These are phyloP conservation scores for Monilinia aucupariae DNA, from an alignment of 2,329 filamentous ascomycete species.

Conservation along the genomic window DNA sequence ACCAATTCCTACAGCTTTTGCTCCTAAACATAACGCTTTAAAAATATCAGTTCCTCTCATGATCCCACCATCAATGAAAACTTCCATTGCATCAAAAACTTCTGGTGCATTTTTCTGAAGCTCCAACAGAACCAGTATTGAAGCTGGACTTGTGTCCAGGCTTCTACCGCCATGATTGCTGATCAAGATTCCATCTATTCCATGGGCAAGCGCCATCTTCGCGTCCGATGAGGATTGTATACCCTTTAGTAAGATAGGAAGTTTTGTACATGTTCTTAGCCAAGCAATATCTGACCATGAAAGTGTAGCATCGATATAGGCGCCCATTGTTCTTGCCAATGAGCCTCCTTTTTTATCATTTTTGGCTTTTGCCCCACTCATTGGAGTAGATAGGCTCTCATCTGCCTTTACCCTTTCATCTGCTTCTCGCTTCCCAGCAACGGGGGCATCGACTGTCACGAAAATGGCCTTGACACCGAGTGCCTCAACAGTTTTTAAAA, in stretches of 20 bases:
- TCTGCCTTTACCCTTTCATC: slow-evolving; percentile 45
- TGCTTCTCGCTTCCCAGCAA: slow-evolving; percentile 50
- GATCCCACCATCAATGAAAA: slow-evolving; percentile 61
- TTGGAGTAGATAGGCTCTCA: slow-evolving; percentile 43
- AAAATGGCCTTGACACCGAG: slow-evolving; percentile 49
- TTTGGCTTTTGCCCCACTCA: slow-evolving; percentile 45
- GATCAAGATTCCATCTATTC: slow-evolving; percentile 62
- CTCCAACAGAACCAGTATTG: slow-evolving; percentile 56
- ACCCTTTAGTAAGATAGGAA: slow-evolving; percentile 61
- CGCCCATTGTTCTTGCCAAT: slow-evolving; percentile 50
- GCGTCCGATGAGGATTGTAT: slow-evolving; percentile 65
- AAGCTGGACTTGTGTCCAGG: slow-evolving; percentile 47
- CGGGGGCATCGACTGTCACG: slow-evolving; percentile 54
- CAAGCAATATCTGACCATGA: slow-evolving; percentile 62
- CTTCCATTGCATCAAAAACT: slow-evolving; percentile 54
- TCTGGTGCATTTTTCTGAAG: slow-evolving; percentile 56
- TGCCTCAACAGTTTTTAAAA: slow-evolving; percentile 44
- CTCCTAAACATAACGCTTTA: slow-evolving; percentile 61
- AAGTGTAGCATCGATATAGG: slow-evolving; percentile 52
- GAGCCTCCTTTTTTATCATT: slow-evolving; percentile 52
- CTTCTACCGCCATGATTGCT: slow-evolving; percentile 65
- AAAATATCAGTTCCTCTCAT: slow-evolving; percentile 61
- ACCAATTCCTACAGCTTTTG: slow-evolving; percentile 58
- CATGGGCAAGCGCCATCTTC: slow-evolving; percentile 50
- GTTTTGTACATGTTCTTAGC: slow-evolving; percentile 52